phyloP scores from a whole-genome alignment of 768 basidiomycete genomes.

The Russula earlei region DNA sequence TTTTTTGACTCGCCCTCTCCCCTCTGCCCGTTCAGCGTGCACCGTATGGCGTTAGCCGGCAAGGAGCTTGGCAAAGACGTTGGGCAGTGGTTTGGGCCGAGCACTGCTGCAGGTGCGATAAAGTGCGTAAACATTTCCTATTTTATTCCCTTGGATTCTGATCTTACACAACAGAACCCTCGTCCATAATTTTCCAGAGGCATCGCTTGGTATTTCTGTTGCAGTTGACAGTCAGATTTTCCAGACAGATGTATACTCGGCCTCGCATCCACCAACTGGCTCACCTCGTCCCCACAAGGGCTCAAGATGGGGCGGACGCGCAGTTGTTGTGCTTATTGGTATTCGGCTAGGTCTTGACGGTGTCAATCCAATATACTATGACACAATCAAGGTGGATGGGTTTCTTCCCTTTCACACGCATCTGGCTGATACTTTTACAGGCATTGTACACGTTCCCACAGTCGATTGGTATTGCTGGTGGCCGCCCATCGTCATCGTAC shows the following conservation, averaged over 20 bases:
- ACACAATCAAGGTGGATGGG: conserved; percentile 60
- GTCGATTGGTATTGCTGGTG: conserved; percentile 93
- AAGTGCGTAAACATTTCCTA: conserved; percentile 39
- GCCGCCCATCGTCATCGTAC: conserved; percentile 92
- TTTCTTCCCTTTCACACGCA: background rate
- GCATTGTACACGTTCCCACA: conserved; percentile 87
- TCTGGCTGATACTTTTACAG: conserved; percentile 31
- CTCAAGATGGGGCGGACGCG: conserved; percentile 63
- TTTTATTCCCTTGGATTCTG: background rate
- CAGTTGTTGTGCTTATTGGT: conserved; percentile 81
- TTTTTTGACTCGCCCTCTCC: conserved; percentile 86
- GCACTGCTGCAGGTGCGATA: conserved; percentile 94
- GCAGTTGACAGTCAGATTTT: conserved; percentile 79
- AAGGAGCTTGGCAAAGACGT: conserved; percentile 93
- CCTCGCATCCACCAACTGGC: conserved; percentile 38
- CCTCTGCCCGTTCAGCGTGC: conserved; percentile 85
- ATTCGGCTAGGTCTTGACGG: conserved; percentile 84
- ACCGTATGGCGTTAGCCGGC: conserved; percentile 91
- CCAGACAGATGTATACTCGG: conserved; percentile 77
- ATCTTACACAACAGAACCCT: conserved; percentile 47
- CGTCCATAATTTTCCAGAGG: conserved; percentile 68
- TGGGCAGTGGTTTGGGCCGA: conserved; percentile 97
- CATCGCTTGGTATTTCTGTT: conserved; percentile 70
- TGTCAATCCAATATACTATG: conserved; percentile 92
- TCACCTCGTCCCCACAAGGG: conserved; percentile 24